phyloP scores from a whole-genome alignment of 129 eudicot species.

The Flaveria robusta region DNA sequence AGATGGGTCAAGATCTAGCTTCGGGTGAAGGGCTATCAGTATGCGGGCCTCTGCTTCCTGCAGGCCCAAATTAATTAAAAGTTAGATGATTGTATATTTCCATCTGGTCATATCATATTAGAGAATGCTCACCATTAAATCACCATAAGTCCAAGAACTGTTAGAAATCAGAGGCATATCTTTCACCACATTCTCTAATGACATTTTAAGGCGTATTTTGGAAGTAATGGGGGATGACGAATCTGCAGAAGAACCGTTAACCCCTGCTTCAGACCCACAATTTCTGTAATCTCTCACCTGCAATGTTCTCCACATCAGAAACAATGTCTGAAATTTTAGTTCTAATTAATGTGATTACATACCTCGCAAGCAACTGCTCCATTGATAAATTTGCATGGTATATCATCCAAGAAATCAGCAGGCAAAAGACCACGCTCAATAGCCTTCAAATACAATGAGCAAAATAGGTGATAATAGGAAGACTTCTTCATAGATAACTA shows the following conservation, averaged over 20 bases:
- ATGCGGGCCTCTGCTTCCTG: constrained; percentile 95
- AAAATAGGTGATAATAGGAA: constrained; percentile 6
- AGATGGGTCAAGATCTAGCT: constrained; percentile 72
- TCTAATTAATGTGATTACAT: constrained; percentile 25
- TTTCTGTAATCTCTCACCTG: constrained; percentile 88
- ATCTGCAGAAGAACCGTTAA: constrained; percentile 45
- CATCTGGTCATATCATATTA: constrained; percentile 16
- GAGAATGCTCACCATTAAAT: constrained; percentile 73
- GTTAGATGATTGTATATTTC: constrained; percentile 19
- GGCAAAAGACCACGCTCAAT: constrained; percentile 90
- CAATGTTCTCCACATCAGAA: constrained; percentile 9
- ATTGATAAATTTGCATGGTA: constrained; percentile 77
- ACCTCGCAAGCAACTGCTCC: constrained; percentile 88
- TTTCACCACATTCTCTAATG: constrained; percentile 88
- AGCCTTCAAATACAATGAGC: constrained; percentile 52
- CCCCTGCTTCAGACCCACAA: constrained; percentile 54
- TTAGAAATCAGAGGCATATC: constrained; percentile 80
- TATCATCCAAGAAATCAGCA: constrained; percentile 84
- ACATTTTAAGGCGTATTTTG: constrained; percentile 78
- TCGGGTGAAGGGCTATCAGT: constrained; percentile 76
- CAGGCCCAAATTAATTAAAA: constrained; percentile 25
- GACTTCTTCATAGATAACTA: constrained; percentile 5
- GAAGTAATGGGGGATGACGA: constrained; percentile 44
- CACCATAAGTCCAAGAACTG: constrained; percentile 92
- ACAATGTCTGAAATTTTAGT: background rate